Base-by-base conservation (phyloP, 257 asterid genomes). In the Parsonsia alboflavescens region DNA sequence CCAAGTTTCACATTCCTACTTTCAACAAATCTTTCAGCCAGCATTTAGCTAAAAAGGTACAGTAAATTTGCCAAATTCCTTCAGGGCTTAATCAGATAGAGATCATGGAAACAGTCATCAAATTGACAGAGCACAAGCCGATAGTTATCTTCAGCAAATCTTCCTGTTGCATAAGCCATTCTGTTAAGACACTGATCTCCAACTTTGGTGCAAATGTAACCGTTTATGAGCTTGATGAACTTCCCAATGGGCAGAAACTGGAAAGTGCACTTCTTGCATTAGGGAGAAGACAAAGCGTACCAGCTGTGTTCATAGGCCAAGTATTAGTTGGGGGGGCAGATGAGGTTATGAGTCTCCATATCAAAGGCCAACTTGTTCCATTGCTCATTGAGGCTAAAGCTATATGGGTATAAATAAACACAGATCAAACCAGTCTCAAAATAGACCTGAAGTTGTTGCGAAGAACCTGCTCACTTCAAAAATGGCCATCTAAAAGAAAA, bases 361-460 rank as follows among this genome's bases (percentile, higher is more conserved):
- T 92, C 52, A 84, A 84, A 73, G 96, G 96, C 30, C 71, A 83
- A 73, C 88, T 92, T 4, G 82, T 85, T 49, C 90, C 89, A 26
- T 72, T 86, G 79, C 97, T 92, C 82, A 90, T 76, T 86, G 84
- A 92, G 76, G 97, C 92, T 73, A 85, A 78, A 78, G 96, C 97
- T 53, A 85, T 92, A 4, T 92, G 97, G 97, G 39, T 89, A 46
- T 89, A 80, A 57, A 50, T 12, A 15, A 49, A 16, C n/a, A 9
- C 7, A 52, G 8, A n/a, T 9, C 9, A 11, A 46, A 68, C 17
- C 8, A 24, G 15, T 13, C 26, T 10, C 2, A 45, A 33, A 63
- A 62, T 62, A 62, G 17, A 62, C 68, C 5, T 19, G 22, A 30
- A 12, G 68, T 33, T 33, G 3, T 33, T 33, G 2, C 39, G 3